phyloP scores from a whole-genome alignment of 495 filamentous ascomycete genomes.

The Lasiosphaeria miniovina region DNA sequence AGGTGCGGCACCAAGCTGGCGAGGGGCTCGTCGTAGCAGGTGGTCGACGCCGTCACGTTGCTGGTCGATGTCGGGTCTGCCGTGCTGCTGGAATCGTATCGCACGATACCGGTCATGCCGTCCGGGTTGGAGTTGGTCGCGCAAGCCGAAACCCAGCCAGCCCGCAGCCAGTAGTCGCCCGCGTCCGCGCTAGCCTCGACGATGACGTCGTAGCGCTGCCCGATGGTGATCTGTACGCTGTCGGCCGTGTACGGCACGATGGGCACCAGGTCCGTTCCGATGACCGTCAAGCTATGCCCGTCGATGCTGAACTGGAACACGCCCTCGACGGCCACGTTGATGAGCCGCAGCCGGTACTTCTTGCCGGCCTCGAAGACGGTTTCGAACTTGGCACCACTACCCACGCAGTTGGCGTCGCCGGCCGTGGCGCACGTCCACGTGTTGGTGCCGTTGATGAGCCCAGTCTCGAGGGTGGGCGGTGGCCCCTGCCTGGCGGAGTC shows the following conservation, averaged over 20 bases:
- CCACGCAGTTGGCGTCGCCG: conserved; percentile 24
- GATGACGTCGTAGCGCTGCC: conserved; percentile 67
- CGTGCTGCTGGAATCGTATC: conserved; percentile 43
- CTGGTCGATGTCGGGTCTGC: conserved; percentile 31
- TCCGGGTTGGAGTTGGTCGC: conserved; percentile 35
- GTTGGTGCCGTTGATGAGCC: conserved; percentile 38
- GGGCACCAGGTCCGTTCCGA: conserved; percentile 49
- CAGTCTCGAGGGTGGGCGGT: conserved; percentile 31
- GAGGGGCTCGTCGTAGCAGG: conserved; percentile 29
- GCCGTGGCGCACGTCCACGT: conserved; percentile 30
- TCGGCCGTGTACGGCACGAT: conserved; percentile 48
- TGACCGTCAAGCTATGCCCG: conserved; percentile 49
- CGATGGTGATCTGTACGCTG: conserved; percentile 55
- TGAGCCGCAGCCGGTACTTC: conserved; percentile 50
- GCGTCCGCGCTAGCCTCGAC: conserved; percentile 52
- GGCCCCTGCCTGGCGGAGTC: conserved; percentile 27
- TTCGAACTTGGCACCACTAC: conserved; percentile 31
- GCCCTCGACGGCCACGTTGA: conserved; percentile 48
- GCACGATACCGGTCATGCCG: conserved; percentile 56
- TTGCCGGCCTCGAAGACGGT: conserved; percentile 36
- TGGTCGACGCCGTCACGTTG: conserved; percentile 19
- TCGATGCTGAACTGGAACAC: conserved; percentile 44
- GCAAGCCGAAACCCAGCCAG: conserved; percentile 41
- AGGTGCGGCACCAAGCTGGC: conserved; percentile 32
- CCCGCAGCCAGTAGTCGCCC: conserved; percentile 56